These are phyloP conservation scores for Microsporum audouinii DNA, from an alignment of 2,329 filamentous ascomycete species.

Conservation along the genomic window DNA sequence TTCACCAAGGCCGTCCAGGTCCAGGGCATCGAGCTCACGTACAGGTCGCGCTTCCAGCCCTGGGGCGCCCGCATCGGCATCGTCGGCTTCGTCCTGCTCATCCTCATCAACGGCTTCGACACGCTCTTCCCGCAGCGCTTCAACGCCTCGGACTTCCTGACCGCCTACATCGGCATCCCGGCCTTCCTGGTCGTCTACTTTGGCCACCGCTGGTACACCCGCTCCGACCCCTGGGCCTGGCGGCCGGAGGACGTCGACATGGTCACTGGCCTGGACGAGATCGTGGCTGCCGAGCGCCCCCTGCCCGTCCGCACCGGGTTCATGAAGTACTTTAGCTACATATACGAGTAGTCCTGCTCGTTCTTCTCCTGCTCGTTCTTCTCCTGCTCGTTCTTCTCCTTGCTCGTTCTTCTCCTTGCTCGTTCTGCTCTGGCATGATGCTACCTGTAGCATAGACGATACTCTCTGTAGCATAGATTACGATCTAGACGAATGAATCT, in stretches of 20 bases:
- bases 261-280: conserved; percentile 42
- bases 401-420: not conserved
- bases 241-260: conserved; percentile 43
- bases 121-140: conserved; percentile 59
- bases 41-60: conserved; percentile 46
- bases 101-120: conserved; percentile 63
- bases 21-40: conserved; percentile 43
- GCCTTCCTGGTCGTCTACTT: conserved; percentile 48
- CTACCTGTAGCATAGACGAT: too few species aligned
- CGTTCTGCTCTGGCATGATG: too few species aligned
- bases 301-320: conserved; percentile 17
- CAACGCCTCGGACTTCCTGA: conserved; percentile 52
- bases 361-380: not conserved
- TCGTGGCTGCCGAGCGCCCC: conserved; percentile 36
- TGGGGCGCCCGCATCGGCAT: conserved; percentile 55
- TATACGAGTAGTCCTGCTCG: conserved; percentile 12
- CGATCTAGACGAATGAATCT: too few species aligned
- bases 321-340: conserved; percentile 9
- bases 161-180: conserved; percentile 54
- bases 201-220: conserved; percentile 39
- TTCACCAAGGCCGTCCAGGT: conserved; percentile 42
- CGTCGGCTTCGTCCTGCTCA: conserved; percentile 45
- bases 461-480: too few species aligned
- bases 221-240: conserved; percentile 43
- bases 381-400: not conserved